These are phyloP conservation scores for Epichloe brachyelytri DNA, from an alignment of 2,329 filamentous ascomycete species.

Conservation along the genomic window DNA sequence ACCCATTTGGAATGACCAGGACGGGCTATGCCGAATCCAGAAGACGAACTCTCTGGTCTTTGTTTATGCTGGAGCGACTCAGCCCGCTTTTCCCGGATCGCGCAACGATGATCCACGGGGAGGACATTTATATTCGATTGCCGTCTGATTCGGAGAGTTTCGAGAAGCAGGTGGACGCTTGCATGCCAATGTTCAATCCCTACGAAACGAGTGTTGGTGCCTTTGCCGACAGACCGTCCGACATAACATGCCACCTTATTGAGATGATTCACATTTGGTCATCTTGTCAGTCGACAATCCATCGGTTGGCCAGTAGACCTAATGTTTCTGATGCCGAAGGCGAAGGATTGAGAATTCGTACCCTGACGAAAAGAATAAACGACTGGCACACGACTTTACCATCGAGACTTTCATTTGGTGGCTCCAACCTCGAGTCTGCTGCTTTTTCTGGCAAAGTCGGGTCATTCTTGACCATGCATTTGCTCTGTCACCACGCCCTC, in stretches of 20 bases:
- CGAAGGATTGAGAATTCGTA: constrained; percentile 26
- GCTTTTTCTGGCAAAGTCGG: constrained; percentile 40
- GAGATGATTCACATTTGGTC: constrained; percentile 53
- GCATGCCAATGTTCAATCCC: constrained; percentile 48
- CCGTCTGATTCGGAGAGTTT: constrained; percentile 49
- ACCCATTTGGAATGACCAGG: constrained; percentile 45
- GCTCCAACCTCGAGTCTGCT: constrained; percentile 43
- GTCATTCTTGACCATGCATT: constrained; percentile 50
- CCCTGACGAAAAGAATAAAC: constrained; percentile 36
- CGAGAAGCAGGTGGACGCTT: constrained; percentile 43
- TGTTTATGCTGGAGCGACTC: constrained; percentile 56
- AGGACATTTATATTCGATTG: constrained; percentile 54
- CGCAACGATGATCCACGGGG: constrained; percentile 42
- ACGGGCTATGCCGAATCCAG: constrained; percentile 51
- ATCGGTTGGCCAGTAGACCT: constrained; percentile 23
- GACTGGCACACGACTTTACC: constrained; percentile 49
- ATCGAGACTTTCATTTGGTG: constrained; percentile 37
- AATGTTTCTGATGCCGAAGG: constrained; percentile 15
- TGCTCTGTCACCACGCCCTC: constrained; percentile 51
- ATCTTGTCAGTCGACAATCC: constrained; percentile 47
- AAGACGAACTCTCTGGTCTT: constrained; percentile 59
- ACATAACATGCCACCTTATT: constrained; percentile 47
- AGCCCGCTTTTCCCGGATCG: constrained; percentile 44
- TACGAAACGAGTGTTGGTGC: constrained; percentile 16
- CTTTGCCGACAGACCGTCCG: constrained; percentile 19